Evolutionary conservation across 768 basidiomycete genomes (phyloP), one percentile per base, ranked within the genome.

Genomic region (Tulasnella calospora): DNA sequence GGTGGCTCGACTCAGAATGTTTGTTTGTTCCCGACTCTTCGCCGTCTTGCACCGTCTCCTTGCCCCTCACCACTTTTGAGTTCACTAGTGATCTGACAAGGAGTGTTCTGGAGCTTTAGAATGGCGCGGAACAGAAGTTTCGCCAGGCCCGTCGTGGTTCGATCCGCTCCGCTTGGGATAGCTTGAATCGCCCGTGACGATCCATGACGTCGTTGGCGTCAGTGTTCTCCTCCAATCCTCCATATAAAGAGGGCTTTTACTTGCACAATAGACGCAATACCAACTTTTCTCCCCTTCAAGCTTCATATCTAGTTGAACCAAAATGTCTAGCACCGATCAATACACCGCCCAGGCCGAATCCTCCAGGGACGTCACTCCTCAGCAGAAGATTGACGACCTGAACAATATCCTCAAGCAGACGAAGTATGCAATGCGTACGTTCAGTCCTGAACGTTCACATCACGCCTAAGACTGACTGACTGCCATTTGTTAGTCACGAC

Each of bases 351-450:
- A 89, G 74, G 90, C 92, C 21, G 89, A 92, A 81, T 35, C 47
- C 19, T 90, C 89, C 82, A 86, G 87, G 75, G 83, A 87, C 79
- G 84, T 88, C 71, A 86, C 89, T 6, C 87, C 89, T 15, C 87
- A 89, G 81, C 89, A 93, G 82, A 94, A 92, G 84, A 90, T 94
- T 46, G 82, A 86, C 76, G 91, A 87, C 74, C 87, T 94, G 40
- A 90, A 91, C 79, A 85, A 86, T 35, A 89, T 95, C 78, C 83
- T 94, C 76, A 88, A 90, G 78, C 84, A 86, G 0, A 90, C 90
- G 12, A 87, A 89, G 81, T 90, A 88, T 0, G 92, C 91, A 74
- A 94, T 95, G 91, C 85, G 73, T 74, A 51, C 8, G 73, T 27
- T 27, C 10, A 2, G 10, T 17, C 13, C 70, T 27, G 6, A 23